phyloP scores from a whole-genome alignment of 805 yeast genomes.

The Starmera pachycereana region DNA sequence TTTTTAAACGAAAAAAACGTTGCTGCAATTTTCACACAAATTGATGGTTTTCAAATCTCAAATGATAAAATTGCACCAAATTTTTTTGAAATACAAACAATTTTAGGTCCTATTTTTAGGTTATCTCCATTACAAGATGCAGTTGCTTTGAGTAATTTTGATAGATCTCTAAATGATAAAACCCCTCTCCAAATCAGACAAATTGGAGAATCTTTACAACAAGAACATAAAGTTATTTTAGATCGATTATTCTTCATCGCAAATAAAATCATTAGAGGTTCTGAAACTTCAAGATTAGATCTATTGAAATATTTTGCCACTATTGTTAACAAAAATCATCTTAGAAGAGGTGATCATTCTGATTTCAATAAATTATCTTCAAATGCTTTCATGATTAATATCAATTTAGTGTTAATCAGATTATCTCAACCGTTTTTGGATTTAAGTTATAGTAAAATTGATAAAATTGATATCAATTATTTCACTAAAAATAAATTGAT shows the following conservation, averaged over 20 bases:
- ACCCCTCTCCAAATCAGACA: slow-evolving; percentile 35
- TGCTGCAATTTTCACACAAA: slow-evolving; percentile 47
- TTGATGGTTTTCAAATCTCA: slow-evolving; percentile 42
- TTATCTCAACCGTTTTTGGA: slow-evolving; percentile 82
- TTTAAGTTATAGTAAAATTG: slow-evolving; percentile 52
- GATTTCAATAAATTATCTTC: slow-evolving; percentile 55
- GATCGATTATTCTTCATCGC: slow-evolving; percentile 60
- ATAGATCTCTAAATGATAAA: slow-evolving; percentile 14
- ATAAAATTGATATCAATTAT: slow-evolving; percentile 67
- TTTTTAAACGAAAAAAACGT: slow-evolving; percentile 51
- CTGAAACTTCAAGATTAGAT: slow-evolving; percentile 50
- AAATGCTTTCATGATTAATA: slow-evolving; percentile 76
- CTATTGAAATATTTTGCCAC: slow-evolving; percentile 61
- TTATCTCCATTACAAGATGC: slow-evolving; percentile 60
- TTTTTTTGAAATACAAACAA: slow-evolving; percentile 47
- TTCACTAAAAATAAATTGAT: slow-evolving; percentile 44
- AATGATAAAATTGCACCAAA: slow-evolving; percentile 32
- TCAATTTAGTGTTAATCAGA: slow-evolving; percentile 53
- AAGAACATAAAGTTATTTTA: slow-evolving; percentile 48
- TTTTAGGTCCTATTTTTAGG: slow-evolving; percentile 69
- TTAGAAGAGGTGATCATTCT: slow-evolving; percentile 80
- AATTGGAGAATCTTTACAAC: slow-evolving; percentile 49
- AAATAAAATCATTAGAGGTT: slow-evolving; percentile 69
- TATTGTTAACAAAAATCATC: slow-evolving; percentile 72
- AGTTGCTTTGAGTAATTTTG: slow-evolving; percentile 38